Conservation (phyloP, 106 monocot species). For the Acorus gramineus region DNA sequence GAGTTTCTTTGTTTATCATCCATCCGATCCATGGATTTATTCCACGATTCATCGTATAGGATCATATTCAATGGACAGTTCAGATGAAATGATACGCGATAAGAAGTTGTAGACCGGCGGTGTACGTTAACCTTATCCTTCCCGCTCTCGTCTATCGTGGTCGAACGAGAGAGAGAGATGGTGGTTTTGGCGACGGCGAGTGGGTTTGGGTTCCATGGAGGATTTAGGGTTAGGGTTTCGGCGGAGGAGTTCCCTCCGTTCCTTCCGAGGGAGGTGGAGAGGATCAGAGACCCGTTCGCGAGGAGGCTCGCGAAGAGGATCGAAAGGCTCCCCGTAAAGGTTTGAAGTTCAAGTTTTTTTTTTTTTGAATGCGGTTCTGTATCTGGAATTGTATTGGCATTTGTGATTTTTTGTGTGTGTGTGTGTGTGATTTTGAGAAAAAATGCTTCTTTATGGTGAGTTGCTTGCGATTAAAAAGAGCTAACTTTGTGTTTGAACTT, state of each 20-base stretch:
- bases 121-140: too few relatives aligned
- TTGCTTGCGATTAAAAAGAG: too few relatives aligned
- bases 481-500: too few relatives aligned
- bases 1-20: too few relatives aligned
- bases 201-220: background rate
- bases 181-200: conserved; percentile 10
- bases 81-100: too few relatives aligned
- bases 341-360: conserved; percentile 2
- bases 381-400: background rate
- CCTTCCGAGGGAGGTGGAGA: conserved; percentile 71
- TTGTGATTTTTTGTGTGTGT: background rate
- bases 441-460: background rate
- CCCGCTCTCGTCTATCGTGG: too few relatives aligned
- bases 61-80: too few relatives aligned
- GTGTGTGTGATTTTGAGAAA: background rate
- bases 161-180: conserved; percentile 1
- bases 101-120: too few relatives aligned
- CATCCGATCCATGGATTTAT: too few relatives aligned
- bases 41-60: too few relatives aligned
- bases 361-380: background rate
- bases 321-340: conserved; percentile 68
- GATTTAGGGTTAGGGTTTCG: conserved; percentile 14
- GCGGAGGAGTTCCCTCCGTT: conserved; percentile 59
- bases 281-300: conserved; percentile 45
- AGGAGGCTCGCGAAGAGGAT: conserved; percentile 64